Percentiles rank a stretch among this genome's conserved stretches.
phyloP scores from a whole-genome alignment of 257 asterid species.

The Oldenlandia corymbosa region DNA sequence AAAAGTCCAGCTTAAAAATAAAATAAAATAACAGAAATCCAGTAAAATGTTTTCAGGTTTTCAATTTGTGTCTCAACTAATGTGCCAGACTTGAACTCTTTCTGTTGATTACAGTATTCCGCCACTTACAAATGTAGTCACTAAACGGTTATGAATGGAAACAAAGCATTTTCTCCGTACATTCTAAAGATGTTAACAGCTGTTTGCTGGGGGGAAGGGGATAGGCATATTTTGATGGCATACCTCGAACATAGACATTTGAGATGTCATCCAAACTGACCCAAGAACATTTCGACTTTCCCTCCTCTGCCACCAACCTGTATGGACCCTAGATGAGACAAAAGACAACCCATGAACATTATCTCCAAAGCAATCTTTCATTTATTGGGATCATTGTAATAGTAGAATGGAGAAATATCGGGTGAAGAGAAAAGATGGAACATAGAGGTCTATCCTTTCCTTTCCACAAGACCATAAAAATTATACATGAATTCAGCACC shows the following conservation, averaged over 20 bases:
- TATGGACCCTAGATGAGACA: slow-evolving; percentile 76
- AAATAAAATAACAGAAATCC: no score
- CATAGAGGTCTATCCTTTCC: not conserved
- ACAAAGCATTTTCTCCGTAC: not conserved
- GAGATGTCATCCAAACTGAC: slow-evolving; percentile 92
- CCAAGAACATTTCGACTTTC: slow-evolving; percentile 91
- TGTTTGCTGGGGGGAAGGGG: no score
- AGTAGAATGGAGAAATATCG: not conserved
- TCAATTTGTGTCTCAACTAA: not conserved
- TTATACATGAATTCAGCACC: not conserved
- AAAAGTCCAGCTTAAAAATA: no score
- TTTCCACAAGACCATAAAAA: not conserved
- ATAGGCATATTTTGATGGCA: slow-evolving; percentile 6
- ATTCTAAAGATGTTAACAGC: no score
- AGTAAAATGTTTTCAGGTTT: not conserved
- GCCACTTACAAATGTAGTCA: not conserved
- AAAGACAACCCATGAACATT: slow-evolving; percentile 13
- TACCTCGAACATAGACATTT: slow-evolving; percentile 80
- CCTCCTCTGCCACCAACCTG: slow-evolving; percentile 96
- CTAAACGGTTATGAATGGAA: not conserved
- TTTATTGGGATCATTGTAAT: no score
- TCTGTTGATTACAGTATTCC: not conserved
- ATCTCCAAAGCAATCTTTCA: no score
- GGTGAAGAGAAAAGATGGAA: slow-evolving; percentile 3
- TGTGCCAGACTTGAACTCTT: not conserved